phyloP scores from a whole-genome alignment of 2,329 filamentous ascomycete species.

The Fusarium agapanthi region DNA sequence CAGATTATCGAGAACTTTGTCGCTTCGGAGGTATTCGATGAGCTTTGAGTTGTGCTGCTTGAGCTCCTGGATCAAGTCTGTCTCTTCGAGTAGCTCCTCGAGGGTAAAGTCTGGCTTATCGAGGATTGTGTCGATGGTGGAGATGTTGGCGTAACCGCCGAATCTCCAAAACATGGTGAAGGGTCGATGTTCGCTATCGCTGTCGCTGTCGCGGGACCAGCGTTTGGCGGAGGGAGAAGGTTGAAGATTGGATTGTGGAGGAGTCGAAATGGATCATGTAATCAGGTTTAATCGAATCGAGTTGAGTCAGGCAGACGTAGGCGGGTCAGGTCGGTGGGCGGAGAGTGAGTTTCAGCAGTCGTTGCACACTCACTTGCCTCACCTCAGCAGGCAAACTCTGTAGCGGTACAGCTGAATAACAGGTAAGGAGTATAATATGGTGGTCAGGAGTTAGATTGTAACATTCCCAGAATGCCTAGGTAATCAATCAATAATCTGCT shows the following conservation, averaged over 20 bases:
- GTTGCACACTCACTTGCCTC: conserved; percentile 1
- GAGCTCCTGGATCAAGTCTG: conserved; percentile 94
- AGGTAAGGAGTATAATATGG: background rate
- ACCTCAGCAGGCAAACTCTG: conserved; percentile 1
- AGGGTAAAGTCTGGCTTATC: conserved; percentile 96
- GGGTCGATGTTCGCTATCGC: conserved; percentile 47
- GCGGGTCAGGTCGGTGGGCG: conserved; percentile 33
- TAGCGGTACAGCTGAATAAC: background rate
- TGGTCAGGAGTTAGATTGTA: background rate
- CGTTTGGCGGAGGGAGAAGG: conserved; percentile 28
- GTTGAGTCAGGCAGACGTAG: conserved; percentile 26
- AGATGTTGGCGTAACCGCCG: conserved; percentile 97
- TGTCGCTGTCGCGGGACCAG: conserved; percentile 45
- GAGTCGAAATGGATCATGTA: conserved; percentile 42
- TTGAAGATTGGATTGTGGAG: conserved; percentile 28
- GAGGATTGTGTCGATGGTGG: conserved; percentile 94
- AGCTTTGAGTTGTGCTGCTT: conserved; percentile 99
- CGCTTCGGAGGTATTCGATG: conserved; percentile 92
- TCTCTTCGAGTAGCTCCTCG: conserved; percentile 95
- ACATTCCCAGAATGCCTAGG: conserved; percentile 35
- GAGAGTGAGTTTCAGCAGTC: conserved; percentile 17
- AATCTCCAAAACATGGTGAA: conserved; percentile 99
- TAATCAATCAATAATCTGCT: conserved; percentile 2
- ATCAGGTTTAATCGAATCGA: conserved; percentile 24
- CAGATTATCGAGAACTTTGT: conserved; percentile 82